Evolutionary conservation across 2,329 filamentous ascomycete genomes (phyloP).

Genomic region (Sarocladium brachiariae): DNA sequence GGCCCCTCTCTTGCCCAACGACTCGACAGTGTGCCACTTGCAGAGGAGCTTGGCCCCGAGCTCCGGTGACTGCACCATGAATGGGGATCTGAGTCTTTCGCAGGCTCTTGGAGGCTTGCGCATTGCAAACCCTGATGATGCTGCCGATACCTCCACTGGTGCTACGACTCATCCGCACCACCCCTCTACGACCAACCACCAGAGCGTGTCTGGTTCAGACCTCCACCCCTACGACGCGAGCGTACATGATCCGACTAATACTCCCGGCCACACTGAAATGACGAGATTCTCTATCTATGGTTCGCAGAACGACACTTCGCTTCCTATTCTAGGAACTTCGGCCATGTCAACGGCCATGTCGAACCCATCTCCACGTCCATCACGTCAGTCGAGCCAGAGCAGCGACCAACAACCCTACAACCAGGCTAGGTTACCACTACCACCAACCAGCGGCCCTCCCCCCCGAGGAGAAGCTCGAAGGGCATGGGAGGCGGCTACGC

Average conservation of each 20-base stretch:
- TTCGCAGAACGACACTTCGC: constrained; percentile 41
- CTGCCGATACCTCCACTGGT: constrained; percentile 29
- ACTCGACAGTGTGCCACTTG: constrained; percentile 12
- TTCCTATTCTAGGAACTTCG: constrained; percentile 51
- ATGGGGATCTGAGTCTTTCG: constrained; percentile 86
- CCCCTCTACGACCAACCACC: background rate
- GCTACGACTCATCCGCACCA: constrained; percentile 11
- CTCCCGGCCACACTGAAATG: constrained; percentile 15
- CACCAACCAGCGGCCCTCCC: constrained; percentile 52
- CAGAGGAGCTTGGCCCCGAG: constrained; percentile 12
- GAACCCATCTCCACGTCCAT: constrained; percentile 31
- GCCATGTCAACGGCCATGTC: constrained; percentile 4
- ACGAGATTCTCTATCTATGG: constrained; percentile 45
- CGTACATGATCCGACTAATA: constrained; percentile 13
- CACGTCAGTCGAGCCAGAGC: constrained; percentile 62
- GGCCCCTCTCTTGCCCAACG: constrained; percentile 6
- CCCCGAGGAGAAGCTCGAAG: constrained; percentile 70
- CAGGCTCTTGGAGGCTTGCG: constrained; percentile 88
- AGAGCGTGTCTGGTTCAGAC: background rate
- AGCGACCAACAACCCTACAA: constrained; percentile 56
- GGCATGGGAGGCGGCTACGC: constrained; percentile 55
- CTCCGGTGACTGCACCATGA: constrained; percentile 52
- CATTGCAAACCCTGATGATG: constrained; percentile 92
- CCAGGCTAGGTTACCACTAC: constrained; percentile 46
- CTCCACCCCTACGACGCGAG: background rate